Evolutionary conservation across 768 basidiomycete species (phyloP).

Genomic region (Lentinula sp.): DNA sequence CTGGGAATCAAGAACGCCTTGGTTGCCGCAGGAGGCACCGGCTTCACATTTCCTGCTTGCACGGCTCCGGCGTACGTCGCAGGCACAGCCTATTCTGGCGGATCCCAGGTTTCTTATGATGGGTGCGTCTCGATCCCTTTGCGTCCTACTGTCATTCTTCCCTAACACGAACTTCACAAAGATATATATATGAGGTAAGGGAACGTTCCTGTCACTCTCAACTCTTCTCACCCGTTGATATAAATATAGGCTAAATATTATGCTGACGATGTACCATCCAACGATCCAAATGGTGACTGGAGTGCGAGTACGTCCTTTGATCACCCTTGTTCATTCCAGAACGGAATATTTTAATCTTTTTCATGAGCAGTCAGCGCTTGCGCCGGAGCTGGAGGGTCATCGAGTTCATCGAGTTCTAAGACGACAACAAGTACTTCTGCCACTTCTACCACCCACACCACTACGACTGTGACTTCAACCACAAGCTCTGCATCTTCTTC

Average conservation of each 20-base stretch:
- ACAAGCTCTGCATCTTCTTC: constrained; percentile 10
- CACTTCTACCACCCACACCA: constrained; percentile 18
- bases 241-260: constrained; percentile 52
- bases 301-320: constrained; percentile 43
- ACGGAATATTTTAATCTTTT: background rate
- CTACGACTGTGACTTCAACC: constrained; percentile 14
- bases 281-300: constrained; percentile 53
- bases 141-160: background rate
- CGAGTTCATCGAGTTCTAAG: constrained; percentile 33
- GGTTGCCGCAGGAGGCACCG: constrained; percentile 56
- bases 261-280: constrained; percentile 39
- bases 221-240: background rate
- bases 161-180: constrained; percentile 13
- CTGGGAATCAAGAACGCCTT: constrained; percentile 55
- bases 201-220: background rate
- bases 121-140: constrained; percentile 34
- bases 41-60: constrained; percentile 61
- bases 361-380: constrained; percentile 46
- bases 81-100: constrained; percentile 44
- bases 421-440: constrained; percentile 24
- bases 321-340: background rate
- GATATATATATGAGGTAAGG: constrained; percentile 60
- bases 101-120: constrained; percentile 44
- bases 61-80: constrained; percentile 46
- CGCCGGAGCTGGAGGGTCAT: constrained; percentile 20